phyloP scores from a whole-genome alignment of 352 stramenopile genomes.

The Aphanomyces cochlioides region DNA sequence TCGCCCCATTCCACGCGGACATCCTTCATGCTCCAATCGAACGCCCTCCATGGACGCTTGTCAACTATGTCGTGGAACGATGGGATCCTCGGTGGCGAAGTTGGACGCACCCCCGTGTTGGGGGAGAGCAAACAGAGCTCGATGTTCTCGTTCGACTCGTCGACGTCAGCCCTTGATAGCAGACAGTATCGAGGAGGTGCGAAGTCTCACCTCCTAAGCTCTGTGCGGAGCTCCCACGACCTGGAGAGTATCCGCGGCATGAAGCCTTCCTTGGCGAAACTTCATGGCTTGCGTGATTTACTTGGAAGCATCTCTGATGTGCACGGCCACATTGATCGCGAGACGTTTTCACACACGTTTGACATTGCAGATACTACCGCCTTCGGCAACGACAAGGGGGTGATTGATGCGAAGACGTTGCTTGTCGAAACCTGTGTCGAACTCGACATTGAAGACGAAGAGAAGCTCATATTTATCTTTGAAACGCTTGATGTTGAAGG shows the following conservation, averaged over 20 bases:
- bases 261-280: slow-evolving; percentile 48
- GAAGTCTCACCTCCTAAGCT: slow-evolving; percentile 36
- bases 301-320: slow-evolving; percentile 65
- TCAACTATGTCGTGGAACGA: slow-evolving; percentile 44
- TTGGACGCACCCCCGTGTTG: slow-evolving; percentile 60
- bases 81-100: slow-evolving; percentile 39
- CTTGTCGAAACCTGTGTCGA: slow-evolving; percentile 80
- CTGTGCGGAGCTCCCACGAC: slow-evolving; percentile 40
- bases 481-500: slow-evolving; percentile 66
- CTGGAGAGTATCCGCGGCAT: slow-evolving; percentile 27
- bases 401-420: slow-evolving; percentile 71
- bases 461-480: slow-evolving; percentile 83
- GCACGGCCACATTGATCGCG: slow-evolving; percentile 60
- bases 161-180: neutral
- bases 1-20: slow-evolving; percentile 39
- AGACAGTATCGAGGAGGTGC: neutral
- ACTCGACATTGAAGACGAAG: slow-evolving; percentile 61
- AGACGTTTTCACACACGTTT: slow-evolving; percentile 73
- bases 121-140: slow-evolving; percentile 64
- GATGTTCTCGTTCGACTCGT: slow-evolving; percentile 54
- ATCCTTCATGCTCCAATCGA: slow-evolving; percentile 62
- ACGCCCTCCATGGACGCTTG: slow-evolving; percentile 49
- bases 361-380: slow-evolving; percentile 56
- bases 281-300: slow-evolving; percentile 68
- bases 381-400: slow-evolving; percentile 50